These are phyloP conservation scores for Casuarina cunninghamiana DNA, from an alignment of 306 rosid genomes.

Conservation along the genomic window DNA sequence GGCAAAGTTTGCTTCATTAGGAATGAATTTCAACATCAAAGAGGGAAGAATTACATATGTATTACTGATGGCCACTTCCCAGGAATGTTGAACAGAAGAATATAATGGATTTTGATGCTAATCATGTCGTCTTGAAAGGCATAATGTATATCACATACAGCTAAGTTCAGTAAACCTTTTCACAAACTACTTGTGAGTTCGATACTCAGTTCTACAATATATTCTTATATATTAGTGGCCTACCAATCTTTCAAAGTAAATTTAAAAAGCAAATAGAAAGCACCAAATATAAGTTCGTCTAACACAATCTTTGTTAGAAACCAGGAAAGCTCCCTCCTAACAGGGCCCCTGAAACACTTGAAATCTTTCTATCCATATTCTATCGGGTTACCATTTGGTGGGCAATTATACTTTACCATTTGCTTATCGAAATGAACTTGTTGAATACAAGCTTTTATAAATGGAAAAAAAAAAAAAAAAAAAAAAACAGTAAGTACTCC, in stretches of 20 bases:
- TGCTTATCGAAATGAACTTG: neutral
- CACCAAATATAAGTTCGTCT: neutral
- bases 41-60: too few relatives aligned
- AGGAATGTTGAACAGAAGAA: neutral
- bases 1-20: too few relatives aligned
- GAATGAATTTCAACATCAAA: too few relatives aligned
- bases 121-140: neutral
- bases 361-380: neutral
- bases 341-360: neutral
- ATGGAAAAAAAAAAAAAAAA: too few relatives aligned
- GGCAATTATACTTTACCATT: neutral
- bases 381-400: neutral
- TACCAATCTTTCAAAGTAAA: neutral
- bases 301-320: neutral
- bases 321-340: neutral
- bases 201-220: neutral
- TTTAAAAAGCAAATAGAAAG: neutral
- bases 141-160: neutral
- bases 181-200: neutral
- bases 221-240: neutral
- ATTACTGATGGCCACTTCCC: neutral
- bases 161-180: neutral
- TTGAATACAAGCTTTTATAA: neutral
- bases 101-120: neutral
- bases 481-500: too few relatives aligned